phyloP scores from a whole-genome alignment of 129 eudicot genomes.

The Flaveria bidentis region DNA sequence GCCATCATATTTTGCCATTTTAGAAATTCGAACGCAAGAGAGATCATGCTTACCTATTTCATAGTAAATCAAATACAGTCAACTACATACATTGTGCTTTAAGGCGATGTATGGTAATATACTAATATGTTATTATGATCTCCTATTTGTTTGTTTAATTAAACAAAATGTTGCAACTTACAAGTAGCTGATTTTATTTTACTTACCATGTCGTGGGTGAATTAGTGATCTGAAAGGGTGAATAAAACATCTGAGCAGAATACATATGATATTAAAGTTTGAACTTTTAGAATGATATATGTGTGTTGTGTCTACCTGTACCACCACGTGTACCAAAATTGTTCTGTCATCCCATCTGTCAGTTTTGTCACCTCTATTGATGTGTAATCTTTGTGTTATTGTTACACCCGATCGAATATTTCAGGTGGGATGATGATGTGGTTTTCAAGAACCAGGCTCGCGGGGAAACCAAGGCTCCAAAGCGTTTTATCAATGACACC shows the following conservation, averaged over 20 bases:
- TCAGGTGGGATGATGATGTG: slow-evolving; percentile 55
- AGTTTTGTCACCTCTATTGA: not conserved
- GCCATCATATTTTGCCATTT: not conserved
- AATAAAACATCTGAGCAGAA: too few species aligned
- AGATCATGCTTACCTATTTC: too few species aligned
- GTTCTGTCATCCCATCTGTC: not conserved
- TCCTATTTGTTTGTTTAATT: too few species aligned
- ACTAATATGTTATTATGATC: too few species aligned
- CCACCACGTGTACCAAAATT: not conserved
- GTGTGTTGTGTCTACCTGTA: not conserved
- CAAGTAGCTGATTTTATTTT: too few species aligned
- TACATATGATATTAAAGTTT: not conserved
- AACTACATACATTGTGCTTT: too few species aligned
- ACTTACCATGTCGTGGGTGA: too few species aligned
- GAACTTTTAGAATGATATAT: not conserved
- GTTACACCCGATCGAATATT: not conserved
- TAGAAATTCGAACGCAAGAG: not conserved
- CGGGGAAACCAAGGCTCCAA: slow-evolving; percentile 41
- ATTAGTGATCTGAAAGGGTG: too few species aligned
- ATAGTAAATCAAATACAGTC: too few species aligned
- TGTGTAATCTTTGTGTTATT: not conserved
- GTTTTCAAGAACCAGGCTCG: slow-evolving; percentile 52
- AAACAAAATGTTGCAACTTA: too few species aligned
- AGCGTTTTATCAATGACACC: slow-evolving; percentile 50
- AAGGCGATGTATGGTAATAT: too few species aligned